A percentile compares a stretch with the other conserved stretches of the same genome.
Evolutionary conservation across 768 basidiomycete genomes (phyloP).

Genomic region (Russula sp.): DNA sequence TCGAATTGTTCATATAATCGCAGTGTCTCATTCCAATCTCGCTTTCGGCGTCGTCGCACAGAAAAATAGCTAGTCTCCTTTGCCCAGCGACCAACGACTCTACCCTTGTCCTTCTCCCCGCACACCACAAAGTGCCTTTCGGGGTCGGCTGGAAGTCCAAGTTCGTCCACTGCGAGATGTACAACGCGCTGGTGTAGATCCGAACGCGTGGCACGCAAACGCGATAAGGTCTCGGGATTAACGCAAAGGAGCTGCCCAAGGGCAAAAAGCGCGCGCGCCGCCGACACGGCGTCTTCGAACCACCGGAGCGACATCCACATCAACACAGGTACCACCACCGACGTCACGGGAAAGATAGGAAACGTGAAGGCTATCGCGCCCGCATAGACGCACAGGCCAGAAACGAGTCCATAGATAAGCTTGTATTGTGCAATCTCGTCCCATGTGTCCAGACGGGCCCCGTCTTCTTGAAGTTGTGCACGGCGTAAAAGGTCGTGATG

Average conservation of each 20-base stretch:
- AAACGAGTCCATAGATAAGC: conserved; percentile 74
- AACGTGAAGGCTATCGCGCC: conserved; percentile 54
- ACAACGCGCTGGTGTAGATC: conserved; percentile 64
- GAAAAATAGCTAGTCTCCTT: conserved; percentile 76
- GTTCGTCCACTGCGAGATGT: conserved; percentile 53
- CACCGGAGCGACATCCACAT: conserved; percentile 93
- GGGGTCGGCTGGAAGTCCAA: conserved; percentile 67
- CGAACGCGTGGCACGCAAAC: conserved; percentile 51
- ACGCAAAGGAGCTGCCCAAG: conserved; percentile 61
- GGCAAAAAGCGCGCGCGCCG: conserved; percentile 69
- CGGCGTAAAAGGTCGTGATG: conserved; percentile 62
- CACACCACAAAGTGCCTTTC: conserved; percentile 58
- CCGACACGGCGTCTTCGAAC: conserved; percentile 80
- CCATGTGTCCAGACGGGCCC: conserved; percentile 84
- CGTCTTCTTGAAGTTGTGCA: conserved; percentile 72
- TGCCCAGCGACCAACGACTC: conserved; percentile 66
- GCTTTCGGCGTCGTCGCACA: conserved; percentile 69
- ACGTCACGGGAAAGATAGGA: conserved; percentile 56
- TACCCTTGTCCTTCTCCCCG: conserved; percentile 69
- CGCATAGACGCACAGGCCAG: conserved; percentile 68
- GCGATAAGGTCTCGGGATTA: conserved; percentile 54
- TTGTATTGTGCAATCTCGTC: conserved; percentile 91
- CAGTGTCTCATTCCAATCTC: conserved; percentile 88
- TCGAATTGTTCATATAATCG: conserved; percentile 79
- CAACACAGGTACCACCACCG: conserved; percentile 58